Evolutionary conservation across 1,284 basidiomycete species (phyloP).

Genomic region (Sporisorium reilianum): DNA sequence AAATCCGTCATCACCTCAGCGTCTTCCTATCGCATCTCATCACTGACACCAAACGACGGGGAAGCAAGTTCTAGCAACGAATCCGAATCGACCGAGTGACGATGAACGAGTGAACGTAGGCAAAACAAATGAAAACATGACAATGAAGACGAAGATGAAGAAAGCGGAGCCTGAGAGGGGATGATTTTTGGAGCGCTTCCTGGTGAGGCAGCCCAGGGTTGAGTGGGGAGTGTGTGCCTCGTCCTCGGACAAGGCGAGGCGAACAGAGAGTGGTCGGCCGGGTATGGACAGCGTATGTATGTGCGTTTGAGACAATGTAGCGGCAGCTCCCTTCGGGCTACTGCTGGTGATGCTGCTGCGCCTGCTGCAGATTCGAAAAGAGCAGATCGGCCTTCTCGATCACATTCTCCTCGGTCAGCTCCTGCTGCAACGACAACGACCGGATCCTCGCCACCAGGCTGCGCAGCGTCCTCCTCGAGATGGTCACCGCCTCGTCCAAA

Average conservation of each 20-base stretch:
- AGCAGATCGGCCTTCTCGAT: conserved; percentile 56
- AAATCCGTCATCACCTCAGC: not conserved
- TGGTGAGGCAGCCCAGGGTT: not conserved
- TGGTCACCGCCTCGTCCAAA: conserved; percentile 46
- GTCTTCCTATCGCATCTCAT: too few species aligned
- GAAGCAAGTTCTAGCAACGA: not conserved
- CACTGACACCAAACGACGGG: too few species aligned
- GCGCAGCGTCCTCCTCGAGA: conserved; percentile 51
- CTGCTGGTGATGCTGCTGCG: conserved; percentile 26
- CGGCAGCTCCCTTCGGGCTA: conserved; percentile 4
- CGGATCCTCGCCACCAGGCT: conserved; percentile 56
- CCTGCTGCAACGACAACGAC: conserved; percentile 49
- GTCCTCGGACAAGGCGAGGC: not conserved
- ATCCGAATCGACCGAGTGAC: not conserved
- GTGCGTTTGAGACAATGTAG: too few species aligned
- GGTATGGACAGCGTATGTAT: too few species aligned
- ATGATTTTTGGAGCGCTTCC: not conserved
- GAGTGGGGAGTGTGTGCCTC: too few species aligned
- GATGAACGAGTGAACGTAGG: conserved; percentile 1
- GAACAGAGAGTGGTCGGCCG: too few species aligned
- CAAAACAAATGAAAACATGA: conserved; percentile 1
- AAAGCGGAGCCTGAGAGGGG: not conserved
- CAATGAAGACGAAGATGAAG: conserved; percentile 5
- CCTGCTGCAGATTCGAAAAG: conserved; percentile 43
- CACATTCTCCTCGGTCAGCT: conserved; percentile 60